These are phyloP conservation scores for Quercus bicolor DNA, from an alignment of 306 rosid genomes.

Conservation along the genomic window DNA sequence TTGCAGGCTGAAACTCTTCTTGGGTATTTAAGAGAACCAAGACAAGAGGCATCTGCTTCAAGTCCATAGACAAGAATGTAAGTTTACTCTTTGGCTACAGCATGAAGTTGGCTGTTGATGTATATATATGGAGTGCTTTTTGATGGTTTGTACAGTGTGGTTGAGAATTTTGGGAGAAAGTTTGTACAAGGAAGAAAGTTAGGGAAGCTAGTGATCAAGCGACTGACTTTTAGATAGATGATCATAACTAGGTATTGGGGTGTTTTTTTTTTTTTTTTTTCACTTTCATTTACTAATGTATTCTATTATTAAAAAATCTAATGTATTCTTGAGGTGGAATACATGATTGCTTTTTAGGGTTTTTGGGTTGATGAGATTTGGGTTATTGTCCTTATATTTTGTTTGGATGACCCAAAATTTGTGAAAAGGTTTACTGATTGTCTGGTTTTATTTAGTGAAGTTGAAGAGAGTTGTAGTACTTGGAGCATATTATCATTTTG, in stretches of 20 bases:
- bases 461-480: slow-evolving; percentile 24
- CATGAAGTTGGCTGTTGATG: slow-evolving; percentile 38
- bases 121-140: slow-evolving; percentile 39
- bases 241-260: slow-evolving; percentile 56
- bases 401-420: slow-evolving; percentile 50
- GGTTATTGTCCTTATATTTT: slow-evolving; percentile 30
- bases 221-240: slow-evolving; percentile 66
- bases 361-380: slow-evolving; percentile 52
- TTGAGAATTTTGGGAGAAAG: slow-evolving; percentile 37
- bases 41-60: slow-evolving; percentile 84
- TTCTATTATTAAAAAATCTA: slow-evolving; percentile 1
- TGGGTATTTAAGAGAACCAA: slow-evolving; percentile 87
- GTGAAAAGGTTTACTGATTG: slow-evolving; percentile 36
- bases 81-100: slow-evolving; percentile 42
- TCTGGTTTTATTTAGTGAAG: slow-evolving; percentile 30
- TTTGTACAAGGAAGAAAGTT: slow-evolving; percentile 38
- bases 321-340: slow-evolving; percentile 30
- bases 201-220: slow-evolving; percentile 45
- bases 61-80: slow-evolving; percentile 36
- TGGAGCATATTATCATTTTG: slow-evolving; percentile 18
- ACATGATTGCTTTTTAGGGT: slow-evolving; percentile 42
- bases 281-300: slow-evolving; percentile 18
- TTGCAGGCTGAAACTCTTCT: slow-evolving; percentile 96
- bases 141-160: slow-evolving; percentile 82
- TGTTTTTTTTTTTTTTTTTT: neutral